These are phyloP conservation scores for Aspergillus luchuensis DNA, from an alignment of 2,329 filamentous ascomycete genomes.

Conservation along the genomic window DNA sequence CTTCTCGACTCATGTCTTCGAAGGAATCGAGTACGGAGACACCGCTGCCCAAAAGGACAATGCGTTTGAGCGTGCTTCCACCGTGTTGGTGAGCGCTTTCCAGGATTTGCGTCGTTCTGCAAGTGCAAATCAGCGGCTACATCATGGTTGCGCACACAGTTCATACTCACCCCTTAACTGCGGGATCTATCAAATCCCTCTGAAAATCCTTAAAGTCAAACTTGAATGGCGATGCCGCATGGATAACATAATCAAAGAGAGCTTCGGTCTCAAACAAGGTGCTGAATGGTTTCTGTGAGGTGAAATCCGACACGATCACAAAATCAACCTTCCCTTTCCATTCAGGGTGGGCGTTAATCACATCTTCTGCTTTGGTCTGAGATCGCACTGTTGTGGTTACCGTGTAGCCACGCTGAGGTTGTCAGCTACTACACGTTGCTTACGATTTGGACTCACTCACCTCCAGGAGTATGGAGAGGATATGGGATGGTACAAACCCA, in stretches of 20 bases:
- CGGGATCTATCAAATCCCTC: slow-evolving; percentile 59
- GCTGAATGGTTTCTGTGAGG: slow-evolving; percentile 43
- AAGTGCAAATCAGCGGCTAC: background rate
- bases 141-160: slow-evolving; percentile 44
- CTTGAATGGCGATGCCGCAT: slow-evolving; percentile 64
- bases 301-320: slow-evolving; percentile 42
- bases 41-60: slow-evolving; percentile 42
- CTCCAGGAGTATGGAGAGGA: slow-evolving; percentile 49
- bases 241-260: slow-evolving; percentile 57
- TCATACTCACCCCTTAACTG: slow-evolving; percentile 43
- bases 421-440: background rate
- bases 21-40: slow-evolving; percentile 33
- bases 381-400: slow-evolving; percentile 19
- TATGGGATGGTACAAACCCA: slow-evolving; percentile 22
- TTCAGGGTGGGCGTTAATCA: slow-evolving; percentile 53
- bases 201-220: slow-evolving; percentile 42
- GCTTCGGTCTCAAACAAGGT: slow-evolving; percentile 11
- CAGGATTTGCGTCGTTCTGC: slow-evolving; percentile 22
- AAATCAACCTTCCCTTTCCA: slow-evolving; percentile 47
- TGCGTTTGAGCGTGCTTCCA: slow-evolving; percentile 17
- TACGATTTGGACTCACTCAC: slow-evolving; percentile 31
- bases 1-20: slow-evolving; percentile 19
- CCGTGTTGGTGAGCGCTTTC: slow-evolving; percentile 13
- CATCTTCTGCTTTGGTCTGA: slow-evolving; percentile 35
- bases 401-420: slow-evolving; percentile 9